Conservation (phyloP, 345 rosid genomes). For the Populus deltoides region DNA sequence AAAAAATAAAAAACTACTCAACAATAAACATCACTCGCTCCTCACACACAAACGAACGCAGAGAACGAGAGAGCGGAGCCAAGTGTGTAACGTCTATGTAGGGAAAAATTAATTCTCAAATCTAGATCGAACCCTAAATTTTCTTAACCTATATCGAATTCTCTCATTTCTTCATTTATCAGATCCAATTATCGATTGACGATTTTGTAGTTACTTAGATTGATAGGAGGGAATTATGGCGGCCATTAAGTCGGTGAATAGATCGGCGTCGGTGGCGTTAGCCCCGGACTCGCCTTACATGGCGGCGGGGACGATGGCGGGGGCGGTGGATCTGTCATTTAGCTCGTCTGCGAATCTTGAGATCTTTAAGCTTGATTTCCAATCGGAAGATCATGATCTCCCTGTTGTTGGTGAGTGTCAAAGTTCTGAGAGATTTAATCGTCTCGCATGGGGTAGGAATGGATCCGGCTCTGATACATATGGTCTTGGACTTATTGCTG, state of each 20-base stretch:
- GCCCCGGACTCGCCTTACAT: conserved; percentile 94
- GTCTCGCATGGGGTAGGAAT: conserved; percentile 85
- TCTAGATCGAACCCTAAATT: conserved; percentile 14
- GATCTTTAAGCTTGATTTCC: conserved; percentile 96
- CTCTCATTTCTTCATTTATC: not conserved
- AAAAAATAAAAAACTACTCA: not conserved
- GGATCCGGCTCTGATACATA: conserved; percentile 85
- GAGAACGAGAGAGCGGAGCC: not conserved
- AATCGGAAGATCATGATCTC: conserved; percentile 82
- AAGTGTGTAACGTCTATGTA: not conserved
- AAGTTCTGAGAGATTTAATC: conserved; percentile 90
- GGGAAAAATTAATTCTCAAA: not conserved
- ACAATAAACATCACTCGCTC: not conserved
- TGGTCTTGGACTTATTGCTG: conserved; percentile 82
- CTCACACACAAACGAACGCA: not conserved
- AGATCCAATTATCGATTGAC: conserved; percentile 10
- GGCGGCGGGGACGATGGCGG: conserved; percentile 99
- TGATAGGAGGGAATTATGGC: conserved; percentile 47
- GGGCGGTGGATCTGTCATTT: conserved; percentile 94
- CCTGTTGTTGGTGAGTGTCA: conserved; percentile 70
- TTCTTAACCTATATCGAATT: not conserved
- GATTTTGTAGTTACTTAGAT: not conserved
- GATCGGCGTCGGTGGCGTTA: conserved; percentile 95
- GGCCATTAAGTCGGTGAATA: conserved; percentile 76
- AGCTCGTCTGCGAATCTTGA: conserved; percentile 91